Percentiles rank a stretch among this genome's conserved stretches.
These are phyloP conservation scores for Coprinopsis cinerea DNA, from an alignment of 768 basidiomycete species.

Conservation along the genomic window DNA sequence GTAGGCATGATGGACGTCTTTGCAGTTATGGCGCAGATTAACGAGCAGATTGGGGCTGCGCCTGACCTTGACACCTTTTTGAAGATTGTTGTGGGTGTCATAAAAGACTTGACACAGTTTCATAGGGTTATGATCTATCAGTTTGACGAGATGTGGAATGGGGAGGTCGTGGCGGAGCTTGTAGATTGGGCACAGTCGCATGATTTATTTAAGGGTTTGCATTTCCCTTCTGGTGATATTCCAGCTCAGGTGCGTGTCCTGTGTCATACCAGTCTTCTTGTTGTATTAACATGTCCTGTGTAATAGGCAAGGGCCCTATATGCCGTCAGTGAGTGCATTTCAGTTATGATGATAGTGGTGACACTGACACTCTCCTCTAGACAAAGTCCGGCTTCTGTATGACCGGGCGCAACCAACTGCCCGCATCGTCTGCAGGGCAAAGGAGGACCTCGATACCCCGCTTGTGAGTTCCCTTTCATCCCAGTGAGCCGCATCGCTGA, in stretches of 20 bases:
- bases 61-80: slow-evolving; percentile 62
- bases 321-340: slow-evolving; percentile 45
- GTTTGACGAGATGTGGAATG: slow-evolving; percentile 77
- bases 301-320: slow-evolving; percentile 61
- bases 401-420: slow-evolving; percentile 69
- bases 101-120: slow-evolving; percentile 78
- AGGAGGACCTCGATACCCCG: slow-evolving; percentile 61
- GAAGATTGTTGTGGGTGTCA: slow-evolving; percentile 61
- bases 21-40: slow-evolving; percentile 71
- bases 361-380: slow-evolving; percentile 22
- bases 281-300: neutral
- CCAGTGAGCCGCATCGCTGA: neutral
- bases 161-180: slow-evolving; percentile 72
- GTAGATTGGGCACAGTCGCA: slow-evolving; percentile 72
- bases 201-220: slow-evolving; percentile 66
- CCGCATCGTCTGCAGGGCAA: slow-evolving; percentile 56
- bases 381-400: slow-evolving; percentile 75
- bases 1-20: slow-evolving; percentile 77
- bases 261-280: neutral
- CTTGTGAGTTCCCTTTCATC: slow-evolving; percentile 35
- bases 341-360: neutral
- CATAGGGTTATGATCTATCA: slow-evolving; percentile 80
- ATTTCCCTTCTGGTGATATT: slow-evolving; percentile 67
- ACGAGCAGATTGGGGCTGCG: slow-evolving; percentile 69
- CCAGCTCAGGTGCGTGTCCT: slow-evolving; percentile 52